A percentile compares a stretch with the other conserved stretches of the same genome.
These are phyloP conservation scores for Neophaeococcomyces aloes DNA, from an alignment of 2,329 filamentous ascomycete genomes.

Conservation along the genomic window DNA sequence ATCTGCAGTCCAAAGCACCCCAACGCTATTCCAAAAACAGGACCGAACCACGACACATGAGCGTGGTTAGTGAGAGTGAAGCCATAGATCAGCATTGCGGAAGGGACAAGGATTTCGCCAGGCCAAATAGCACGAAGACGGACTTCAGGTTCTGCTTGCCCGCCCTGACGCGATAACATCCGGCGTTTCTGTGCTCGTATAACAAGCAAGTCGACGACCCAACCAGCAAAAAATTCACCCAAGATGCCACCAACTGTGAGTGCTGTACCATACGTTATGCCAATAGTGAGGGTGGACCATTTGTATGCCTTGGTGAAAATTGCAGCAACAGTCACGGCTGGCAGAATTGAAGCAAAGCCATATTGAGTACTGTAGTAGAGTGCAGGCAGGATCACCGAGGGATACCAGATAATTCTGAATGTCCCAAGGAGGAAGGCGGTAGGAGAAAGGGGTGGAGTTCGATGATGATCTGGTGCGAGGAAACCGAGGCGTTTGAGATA, in stretches of 20 bases:
- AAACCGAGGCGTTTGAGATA: conserved; percentile 18
- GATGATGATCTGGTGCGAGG: conserved; percentile 11
- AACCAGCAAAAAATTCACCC: conserved; percentile 21
- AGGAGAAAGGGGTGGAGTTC: conserved; percentile 8
- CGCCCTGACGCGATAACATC: conserved; percentile 6
- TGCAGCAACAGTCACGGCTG: conserved; percentile 26
- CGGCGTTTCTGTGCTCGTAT: conserved; percentile 11
- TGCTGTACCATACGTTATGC: conserved; percentile 25
- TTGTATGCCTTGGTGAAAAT: conserved; percentile 25
- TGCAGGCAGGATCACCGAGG: conserved; percentile 25
- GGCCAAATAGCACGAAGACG: conserved; percentile 24
- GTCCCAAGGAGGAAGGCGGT: conserved; percentile 22
- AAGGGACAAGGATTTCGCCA: conserved; percentile 22
- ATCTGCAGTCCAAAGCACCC: conserved; percentile 24
- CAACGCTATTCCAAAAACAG: conserved; percentile 22
- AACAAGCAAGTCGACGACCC: conserved; percentile 21
- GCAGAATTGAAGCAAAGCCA: conserved; percentile 26
- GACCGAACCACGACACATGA: conserved; percentile 20
- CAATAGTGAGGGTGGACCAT: conserved; percentile 25
- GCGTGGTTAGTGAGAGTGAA: conserved; percentile 24
- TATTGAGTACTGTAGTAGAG: conserved; percentile 26
- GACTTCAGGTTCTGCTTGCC: conserved; percentile 20
- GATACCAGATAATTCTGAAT: conserved; percentile 24
- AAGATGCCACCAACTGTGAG: conserved; percentile 22
- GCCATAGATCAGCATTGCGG: conserved; percentile 26